Evolutionary conservation across 164 flowering plant genomes (phyloP).

Genomic region (Stephania yunnanensis): DNA sequence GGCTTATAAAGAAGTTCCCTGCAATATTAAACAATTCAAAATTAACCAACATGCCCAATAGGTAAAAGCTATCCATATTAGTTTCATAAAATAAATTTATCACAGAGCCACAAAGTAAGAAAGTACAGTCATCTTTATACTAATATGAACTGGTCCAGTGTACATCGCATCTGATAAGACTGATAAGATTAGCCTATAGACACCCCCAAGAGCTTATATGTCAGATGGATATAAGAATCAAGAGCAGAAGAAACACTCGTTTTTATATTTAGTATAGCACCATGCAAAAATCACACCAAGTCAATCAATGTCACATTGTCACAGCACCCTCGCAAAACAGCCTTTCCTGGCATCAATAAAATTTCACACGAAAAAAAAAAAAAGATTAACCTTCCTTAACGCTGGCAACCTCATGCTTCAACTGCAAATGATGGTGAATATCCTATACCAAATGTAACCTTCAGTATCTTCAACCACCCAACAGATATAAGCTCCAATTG

Average conservation of each 20-base stretch:
- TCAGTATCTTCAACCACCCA: no score
- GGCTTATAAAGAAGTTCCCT: constrained; percentile 92
- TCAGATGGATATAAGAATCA: no score
- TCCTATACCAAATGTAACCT: no score
- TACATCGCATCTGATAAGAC: background rate
- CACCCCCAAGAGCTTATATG: no score
- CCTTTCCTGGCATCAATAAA: no score
- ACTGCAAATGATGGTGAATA: no score
- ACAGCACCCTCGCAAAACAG: background rate
- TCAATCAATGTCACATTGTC: background rate
- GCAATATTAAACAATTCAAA: constrained; percentile 23
- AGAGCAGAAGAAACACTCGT: no score
- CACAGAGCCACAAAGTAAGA: background rate
- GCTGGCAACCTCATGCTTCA: no score
- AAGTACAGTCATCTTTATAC: background rate
- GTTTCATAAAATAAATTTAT: background rate
- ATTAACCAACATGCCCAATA: constrained; percentile 3
- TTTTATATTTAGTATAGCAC: background rate
- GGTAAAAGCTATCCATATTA: background rate
- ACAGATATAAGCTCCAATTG: no score
- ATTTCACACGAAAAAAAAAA: no score
- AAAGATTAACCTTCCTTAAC: no score
- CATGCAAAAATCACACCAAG: background rate
- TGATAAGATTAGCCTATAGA: no score
- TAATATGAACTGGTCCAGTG: background rate